Percentiles rank a stretch among this genome's conserved stretches.
These are phyloP conservation scores for Asterochloris erici DNA, from an alignment of 139 green algal species.

Conservation along the genomic window DNA sequence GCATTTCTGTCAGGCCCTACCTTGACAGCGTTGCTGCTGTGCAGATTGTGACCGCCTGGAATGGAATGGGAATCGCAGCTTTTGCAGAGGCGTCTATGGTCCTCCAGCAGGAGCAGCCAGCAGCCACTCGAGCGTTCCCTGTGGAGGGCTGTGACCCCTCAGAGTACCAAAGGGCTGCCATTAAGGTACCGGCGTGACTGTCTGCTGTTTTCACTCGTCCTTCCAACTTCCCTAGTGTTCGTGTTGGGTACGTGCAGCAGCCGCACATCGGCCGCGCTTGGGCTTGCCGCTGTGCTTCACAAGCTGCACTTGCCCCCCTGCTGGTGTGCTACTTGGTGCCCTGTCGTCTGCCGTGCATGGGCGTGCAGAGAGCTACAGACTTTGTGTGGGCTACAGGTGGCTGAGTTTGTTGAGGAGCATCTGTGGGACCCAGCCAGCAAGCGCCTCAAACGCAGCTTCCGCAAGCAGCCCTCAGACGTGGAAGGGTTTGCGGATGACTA, in stretches of 20 bases:
- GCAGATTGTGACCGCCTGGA: conserved; percentile 89
- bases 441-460: conserved; percentile 64
- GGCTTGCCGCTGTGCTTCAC: too few relatives aligned
- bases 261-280: too few relatives aligned
- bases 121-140: conserved; percentile 54
- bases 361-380: background rate
- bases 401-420: conserved; percentile 59
- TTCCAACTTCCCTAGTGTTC: too few relatives aligned
- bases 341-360: background rate
- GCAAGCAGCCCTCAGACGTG: conserved; percentile 44
- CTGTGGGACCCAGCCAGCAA: conserved; percentile 60
- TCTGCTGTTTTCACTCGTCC: too few relatives aligned
- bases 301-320: too few relatives aligned
- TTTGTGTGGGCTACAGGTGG: conserved; percentile 20
- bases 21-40: background rate
- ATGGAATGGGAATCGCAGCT: conserved; percentile 80
- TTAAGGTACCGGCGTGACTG: conserved; percentile 20
- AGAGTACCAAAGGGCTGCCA: conserved; percentile 58
- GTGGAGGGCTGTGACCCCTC: conserved; percentile 48
- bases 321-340: background rate
- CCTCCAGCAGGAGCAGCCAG: conserved; percentile 45
- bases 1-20: background rate
- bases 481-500: conserved; percentile 80
- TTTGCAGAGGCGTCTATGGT: conserved; percentile 62
- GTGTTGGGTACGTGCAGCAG: too few relatives aligned